Percentiles rank a stretch among this genome's conserved stretches.
phyloP scores from a whole-genome alignment of 305 asterid species.

The Solanum aculeatissimum region DNA sequence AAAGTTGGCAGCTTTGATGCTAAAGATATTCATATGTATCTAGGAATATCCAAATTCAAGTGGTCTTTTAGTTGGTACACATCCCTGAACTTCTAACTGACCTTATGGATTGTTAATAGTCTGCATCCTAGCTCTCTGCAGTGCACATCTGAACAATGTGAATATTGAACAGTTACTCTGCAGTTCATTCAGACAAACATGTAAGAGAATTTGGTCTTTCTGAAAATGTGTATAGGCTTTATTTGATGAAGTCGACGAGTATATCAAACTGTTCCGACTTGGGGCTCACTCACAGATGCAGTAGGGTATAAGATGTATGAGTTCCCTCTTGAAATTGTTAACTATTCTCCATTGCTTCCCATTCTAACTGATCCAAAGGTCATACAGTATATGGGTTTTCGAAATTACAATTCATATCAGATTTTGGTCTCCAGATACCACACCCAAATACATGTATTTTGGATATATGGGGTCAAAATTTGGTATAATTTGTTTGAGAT shows the following conservation, averaged over 20 bases:
- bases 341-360: too few species aligned
- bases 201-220: background rate
- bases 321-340: too few species aligned
- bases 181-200: background rate
- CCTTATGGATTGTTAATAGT: background rate
- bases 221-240: background rate
- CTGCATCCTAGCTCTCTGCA: background rate
- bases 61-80: background rate
- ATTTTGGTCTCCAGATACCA: too few species aligned
- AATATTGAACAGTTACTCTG: background rate
- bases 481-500: too few species aligned
- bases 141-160: background rate
- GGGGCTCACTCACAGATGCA: background rate
- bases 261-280: background rate
- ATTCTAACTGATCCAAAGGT: too few species aligned
- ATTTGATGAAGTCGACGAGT: background rate
- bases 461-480: too few species aligned
- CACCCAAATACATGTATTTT: too few species aligned
- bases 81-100: background rate
- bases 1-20: background rate
- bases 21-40: background rate
- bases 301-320: too few species aligned
- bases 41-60: background rate
- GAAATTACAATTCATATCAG: too few species aligned
- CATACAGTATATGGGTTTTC: too few species aligned